These are phyloP conservation scores for Phialophora macrospora DNA, from an alignment of 2,329 filamentous ascomycete genomes.

Conservation along the genomic window DNA sequence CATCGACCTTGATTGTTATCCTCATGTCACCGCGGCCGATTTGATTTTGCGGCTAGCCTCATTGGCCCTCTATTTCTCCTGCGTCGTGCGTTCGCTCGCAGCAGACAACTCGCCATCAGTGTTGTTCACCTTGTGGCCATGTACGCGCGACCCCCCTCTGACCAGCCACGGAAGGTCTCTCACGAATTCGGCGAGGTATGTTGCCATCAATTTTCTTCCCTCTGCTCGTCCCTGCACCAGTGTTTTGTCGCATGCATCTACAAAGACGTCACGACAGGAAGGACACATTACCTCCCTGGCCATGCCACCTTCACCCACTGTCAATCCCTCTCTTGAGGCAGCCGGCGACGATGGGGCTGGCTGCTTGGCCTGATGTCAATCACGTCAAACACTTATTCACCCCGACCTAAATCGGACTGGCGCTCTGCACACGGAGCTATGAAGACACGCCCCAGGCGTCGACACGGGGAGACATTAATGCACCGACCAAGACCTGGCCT, in stretches of 20 bases:
- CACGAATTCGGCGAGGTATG: conserved; percentile 31
- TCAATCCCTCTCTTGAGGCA: background rate
- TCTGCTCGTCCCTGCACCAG: conserved; percentile 4
- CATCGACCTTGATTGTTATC: background rate
- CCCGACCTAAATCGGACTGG: conserved; percentile 1
- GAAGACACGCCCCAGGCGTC: background rate
- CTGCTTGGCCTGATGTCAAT: conserved; percentile 18
- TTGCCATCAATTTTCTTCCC: conserved; percentile 1
- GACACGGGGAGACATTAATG: background rate
- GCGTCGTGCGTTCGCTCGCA: background rate
- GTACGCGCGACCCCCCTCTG: conserved; percentile 26
- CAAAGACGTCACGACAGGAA: background rate
- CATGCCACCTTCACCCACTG: background rate
- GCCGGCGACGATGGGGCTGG: background rate
- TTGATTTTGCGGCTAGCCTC: background rate
- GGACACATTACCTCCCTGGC: too few relatives aligned
- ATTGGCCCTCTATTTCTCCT: background rate
- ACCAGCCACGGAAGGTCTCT: conserved; percentile 24
- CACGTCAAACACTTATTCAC: conserved; percentile 9
- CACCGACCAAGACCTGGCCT: background rate
- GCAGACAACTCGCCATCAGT: background rate
- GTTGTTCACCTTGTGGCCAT: conserved; percentile 7
- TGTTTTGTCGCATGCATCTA: background rate
- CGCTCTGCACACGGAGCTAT: background rate
- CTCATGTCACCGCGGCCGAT: background rate